phyloP scores from a whole-genome alignment of 2,329 filamentous ascomycete genomes.

The Pseudogymnoascus pannorum region DNA sequence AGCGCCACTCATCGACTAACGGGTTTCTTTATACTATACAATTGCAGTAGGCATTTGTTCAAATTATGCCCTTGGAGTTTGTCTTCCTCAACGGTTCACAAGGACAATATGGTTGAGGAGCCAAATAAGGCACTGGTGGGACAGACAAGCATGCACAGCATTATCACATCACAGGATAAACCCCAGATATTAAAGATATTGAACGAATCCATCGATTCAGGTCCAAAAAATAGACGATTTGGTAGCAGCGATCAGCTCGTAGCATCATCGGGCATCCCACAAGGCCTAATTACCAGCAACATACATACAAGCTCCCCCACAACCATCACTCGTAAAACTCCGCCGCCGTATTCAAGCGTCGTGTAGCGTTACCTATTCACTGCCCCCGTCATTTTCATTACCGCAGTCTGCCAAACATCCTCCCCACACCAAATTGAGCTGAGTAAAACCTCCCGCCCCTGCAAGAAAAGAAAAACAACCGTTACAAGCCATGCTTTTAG shows the following conservation, averaged over 20 bases:
- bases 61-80: too few species aligned
- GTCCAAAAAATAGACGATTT: conserved; percentile 2
- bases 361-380: conserved; percentile 3
- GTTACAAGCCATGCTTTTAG: conserved; percentile 9
- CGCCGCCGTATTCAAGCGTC: not conserved
- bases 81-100: too few species aligned
- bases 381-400: conserved; percentile 2
- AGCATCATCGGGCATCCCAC: not conserved
- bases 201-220: conserved; percentile 6
- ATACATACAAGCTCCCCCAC: not conserved
- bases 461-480: not conserved
- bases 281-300: conserved; percentile 6
- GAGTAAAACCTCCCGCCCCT: not conserved
- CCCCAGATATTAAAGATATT: not conserved
- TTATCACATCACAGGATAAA: not conserved
- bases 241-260: not conserved
- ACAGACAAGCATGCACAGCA: not conserved
- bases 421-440: not conserved
- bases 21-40: too few species aligned
- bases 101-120: too few species aligned
- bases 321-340: not conserved
- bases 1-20: too few species aligned
- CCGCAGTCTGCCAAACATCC: not conserved
- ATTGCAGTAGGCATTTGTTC: too few species aligned
- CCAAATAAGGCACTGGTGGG: too few species aligned